Base-by-base conservation (phyloP, 1,284 basidiomycete species). In the Ganoderma resinaceum region DNA sequence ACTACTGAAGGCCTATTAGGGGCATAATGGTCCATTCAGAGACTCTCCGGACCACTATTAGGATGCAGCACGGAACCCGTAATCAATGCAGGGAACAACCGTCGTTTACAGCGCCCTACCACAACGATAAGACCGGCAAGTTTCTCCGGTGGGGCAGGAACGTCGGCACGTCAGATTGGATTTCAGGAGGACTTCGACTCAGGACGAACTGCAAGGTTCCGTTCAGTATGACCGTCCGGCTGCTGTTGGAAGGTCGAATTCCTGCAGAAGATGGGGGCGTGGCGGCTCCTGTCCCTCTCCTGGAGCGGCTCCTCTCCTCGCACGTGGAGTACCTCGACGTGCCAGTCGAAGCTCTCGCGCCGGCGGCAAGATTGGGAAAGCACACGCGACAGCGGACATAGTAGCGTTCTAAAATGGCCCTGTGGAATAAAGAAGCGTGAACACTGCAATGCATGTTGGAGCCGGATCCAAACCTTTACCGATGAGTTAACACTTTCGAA, bases 391-490 rank as follows among this genome's bases (percentile, higher is more conserved):
- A 61, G 26, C 59, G 37, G 64, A 26, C 58, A 31, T 43, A 55
- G 59, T 66, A 62, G 60, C 38, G 52, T 33, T 46, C 38, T 49
- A 57, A 43, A 38, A 42, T 12, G 58, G 58, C 38, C 62, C 66
- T 67, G 62, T 37, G 33, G 62, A 52, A 38, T 60, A 23, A 23
- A 38, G 37, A 38, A 64, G 58, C 46, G 66, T 67, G 66, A 62
- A 67, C 55, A 63, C 26, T 61, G 23, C 46, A 52, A 42, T 64
- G 61, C 58, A 67, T 63, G 62, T 58, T 42, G 23, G 49, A 61
- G 57, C 33, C 62, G 35, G 49, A 60, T 18, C 46, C 57, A 59
- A 64, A 67, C 66, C 58, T 67, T 61, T 52, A 26, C 43, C 43
- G n/a, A 31, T 38, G 42, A 62, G 31, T 23, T 57, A 42, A 52